Evolutionary conservation across 768 basidiomycete genomes (phyloP).

Genomic region (Ramaria sp.): DNA sequence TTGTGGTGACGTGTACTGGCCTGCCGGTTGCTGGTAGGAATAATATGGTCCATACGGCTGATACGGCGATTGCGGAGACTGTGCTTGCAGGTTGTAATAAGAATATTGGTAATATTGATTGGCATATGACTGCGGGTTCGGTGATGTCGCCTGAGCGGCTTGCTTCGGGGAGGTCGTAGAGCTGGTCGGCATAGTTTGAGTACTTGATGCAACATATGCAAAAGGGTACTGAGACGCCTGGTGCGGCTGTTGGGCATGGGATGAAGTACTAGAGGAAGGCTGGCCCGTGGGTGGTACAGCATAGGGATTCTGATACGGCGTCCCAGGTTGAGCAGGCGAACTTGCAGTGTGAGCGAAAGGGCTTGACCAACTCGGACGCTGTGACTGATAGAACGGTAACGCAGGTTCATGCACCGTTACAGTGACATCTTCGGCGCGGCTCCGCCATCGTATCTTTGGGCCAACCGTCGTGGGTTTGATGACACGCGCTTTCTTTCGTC

Average conservation of each 20-base stretch:
- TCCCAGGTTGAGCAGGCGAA: not conserved
- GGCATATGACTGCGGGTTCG: slow-evolving; percentile 4
- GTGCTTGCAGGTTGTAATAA: not conserved
- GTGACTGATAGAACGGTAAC: not conserved
- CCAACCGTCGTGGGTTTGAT: slow-evolving; percentile 54
- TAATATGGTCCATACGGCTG: slow-evolving; percentile 19
- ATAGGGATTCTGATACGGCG: slow-evolving; percentile 1
- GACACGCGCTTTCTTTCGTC: slow-evolving; percentile 55
- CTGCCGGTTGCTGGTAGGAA: not conserved
- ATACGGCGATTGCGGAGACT: not conserved
- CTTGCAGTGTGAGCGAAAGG: not conserved
- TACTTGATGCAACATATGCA: not conserved
- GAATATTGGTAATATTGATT: slow-evolving; percentile 10
- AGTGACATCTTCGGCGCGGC: slow-evolving; percentile 47
- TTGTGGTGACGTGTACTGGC: not conserved
- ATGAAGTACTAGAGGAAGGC: not conserved
- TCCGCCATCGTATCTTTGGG: slow-evolving; percentile 63
- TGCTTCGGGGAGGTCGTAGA: slow-evolving; percentile 7
- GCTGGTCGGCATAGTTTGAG: not conserved
- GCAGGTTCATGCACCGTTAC: slow-evolving; percentile 22
- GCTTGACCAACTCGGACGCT: slow-evolving; percentile 3
- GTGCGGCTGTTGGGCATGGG: not conserved
- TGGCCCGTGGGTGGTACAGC: not conserved
- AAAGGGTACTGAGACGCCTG: not conserved
- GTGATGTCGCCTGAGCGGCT: not conserved